A percentile compares a stretch with the other conserved stretches of the same genome.
These are phyloP conservation scores for Coffea canephora DNA, from an alignment of 257 asterid species.

Conservation along the genomic window DNA sequence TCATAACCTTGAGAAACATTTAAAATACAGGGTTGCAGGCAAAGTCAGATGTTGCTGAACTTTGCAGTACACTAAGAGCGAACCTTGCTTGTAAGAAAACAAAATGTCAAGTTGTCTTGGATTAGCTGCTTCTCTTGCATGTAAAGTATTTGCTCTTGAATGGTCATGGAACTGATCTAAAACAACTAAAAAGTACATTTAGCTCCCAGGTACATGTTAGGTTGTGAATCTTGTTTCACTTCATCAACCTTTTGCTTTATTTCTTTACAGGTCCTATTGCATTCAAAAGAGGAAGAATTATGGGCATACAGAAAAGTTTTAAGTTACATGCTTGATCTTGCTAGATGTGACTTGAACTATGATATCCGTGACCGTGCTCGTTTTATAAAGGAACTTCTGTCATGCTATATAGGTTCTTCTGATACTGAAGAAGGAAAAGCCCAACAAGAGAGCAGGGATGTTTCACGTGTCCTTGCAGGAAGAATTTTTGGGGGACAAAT, in stretches of 20 bases:
- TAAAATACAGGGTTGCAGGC: background rate
- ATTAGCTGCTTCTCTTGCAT: background rate
- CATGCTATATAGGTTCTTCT: conserved; percentile 38
- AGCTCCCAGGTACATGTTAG: background rate
- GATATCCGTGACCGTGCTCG: conserved; percentile 96
- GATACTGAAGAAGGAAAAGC: conserved; percentile 42
- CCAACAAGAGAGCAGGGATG: conserved; percentile 34
- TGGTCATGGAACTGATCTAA: conserved; percentile 3
- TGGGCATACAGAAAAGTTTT: conserved; percentile 38
- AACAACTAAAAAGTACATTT: background rate
- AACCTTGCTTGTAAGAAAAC: background rate
- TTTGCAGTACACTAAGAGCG: background rate
- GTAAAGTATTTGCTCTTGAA: background rate
- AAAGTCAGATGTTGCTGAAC: background rate
- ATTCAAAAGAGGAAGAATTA: conserved; percentile 51
- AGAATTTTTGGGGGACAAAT: conserved; percentile 57
- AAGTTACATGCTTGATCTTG: conserved; percentile 77
- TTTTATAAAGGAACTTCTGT: conserved; percentile 54
- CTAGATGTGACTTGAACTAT: conserved; percentile 75
- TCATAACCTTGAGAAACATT: background rate
- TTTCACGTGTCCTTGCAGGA: conserved; percentile 49
- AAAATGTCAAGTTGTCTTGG: background rate
- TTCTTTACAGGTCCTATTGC: conserved; percentile 64
- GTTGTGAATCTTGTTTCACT: background rate
- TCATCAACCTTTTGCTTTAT: conserved; percentile 11